Evolutionary conservation across 305 asterid species (phyloP).

Genomic region (Fraxinus xanthoxyloides): DNA sequence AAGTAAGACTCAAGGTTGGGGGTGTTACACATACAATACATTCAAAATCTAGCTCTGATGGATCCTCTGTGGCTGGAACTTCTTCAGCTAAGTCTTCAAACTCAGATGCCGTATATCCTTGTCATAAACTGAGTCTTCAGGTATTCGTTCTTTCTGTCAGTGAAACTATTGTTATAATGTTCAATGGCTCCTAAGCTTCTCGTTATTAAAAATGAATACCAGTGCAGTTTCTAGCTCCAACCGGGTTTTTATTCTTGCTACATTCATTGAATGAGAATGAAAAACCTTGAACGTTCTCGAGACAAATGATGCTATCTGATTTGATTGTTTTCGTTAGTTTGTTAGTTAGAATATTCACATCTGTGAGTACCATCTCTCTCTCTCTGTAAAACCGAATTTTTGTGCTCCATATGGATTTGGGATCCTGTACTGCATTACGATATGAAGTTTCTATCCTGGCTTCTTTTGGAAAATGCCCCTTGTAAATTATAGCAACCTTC

Average conservation of each 20-base stretch:
- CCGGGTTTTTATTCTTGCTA: neutral
- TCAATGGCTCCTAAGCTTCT: neutral
- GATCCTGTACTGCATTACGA: neutral
- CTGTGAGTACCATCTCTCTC: neutral
- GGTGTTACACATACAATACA: constrained; percentile 71
- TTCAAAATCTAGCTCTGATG: constrained; percentile 39
- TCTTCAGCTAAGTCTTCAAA: constrained; percentile 41
- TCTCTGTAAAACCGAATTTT: neutral
- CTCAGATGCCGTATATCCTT: constrained; percentile 32
- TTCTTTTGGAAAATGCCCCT: neutral
- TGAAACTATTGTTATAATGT: neutral
- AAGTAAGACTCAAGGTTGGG: constrained; percentile 75
- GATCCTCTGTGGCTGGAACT: constrained; percentile 48
- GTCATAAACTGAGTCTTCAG: constrained; percentile 33
- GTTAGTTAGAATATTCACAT: neutral
- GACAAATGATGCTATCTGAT: neutral
- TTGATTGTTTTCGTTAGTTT: neutral
- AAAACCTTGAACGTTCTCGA: neutral
- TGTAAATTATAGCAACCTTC: neutral
- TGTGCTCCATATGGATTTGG: neutral
- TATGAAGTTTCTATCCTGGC: constrained; percentile 1
- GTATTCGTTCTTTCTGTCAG: constrained; percentile 23
- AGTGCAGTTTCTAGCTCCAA: neutral
- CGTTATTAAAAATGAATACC: neutral
- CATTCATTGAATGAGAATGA: neutral